Evolutionary conservation across 495 filamentous ascomycete genomes (phyloP), one percentile per base, ranked within the genome.

Genomic region (Podospora bellae-mahoneyi): DNA sequence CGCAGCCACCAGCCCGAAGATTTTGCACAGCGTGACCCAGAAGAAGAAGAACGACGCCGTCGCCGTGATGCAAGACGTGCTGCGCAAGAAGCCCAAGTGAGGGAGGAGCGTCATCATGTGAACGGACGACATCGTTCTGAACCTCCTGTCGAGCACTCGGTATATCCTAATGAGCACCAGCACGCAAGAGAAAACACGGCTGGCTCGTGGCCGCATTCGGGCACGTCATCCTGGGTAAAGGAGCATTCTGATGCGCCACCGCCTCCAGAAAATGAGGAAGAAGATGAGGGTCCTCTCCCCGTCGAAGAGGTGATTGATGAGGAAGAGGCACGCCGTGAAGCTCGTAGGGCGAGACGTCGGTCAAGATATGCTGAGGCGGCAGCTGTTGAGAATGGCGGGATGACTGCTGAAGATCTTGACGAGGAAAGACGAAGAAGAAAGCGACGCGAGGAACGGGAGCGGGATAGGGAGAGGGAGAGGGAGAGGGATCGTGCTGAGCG

Each of bases 201-300:
- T 77, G 67, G 79, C 77, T 66, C 78, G 64, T 86, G 84, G 85
- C 84, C 84, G 5, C 84, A 85, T 67, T 84, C 82, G 48, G 84
- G 84, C 16, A 87, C 85, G 10, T 81, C 82, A 55, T 86, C 84
- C 4, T 87, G 85, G 85, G 85, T 86, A 13, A 85, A 85, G 73
- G 85, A 87, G n/a, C 84, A 86, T 70, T 84, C 83, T 1, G 85
- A 87, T 64, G 83, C 84, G 5, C 84, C 84, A 2, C 84, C 84
- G 4, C 84, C 84, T 23, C 83, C 83, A 1, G 78, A 78, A 5
- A 73, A 75, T 54, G 72, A 73, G 3, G 67, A 72, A 13, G 78
- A 75, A 6, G 76, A 58, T 9, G 61, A 56, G 9, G 62, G 26
- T 20, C 60, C 64, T 18, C 68, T 72, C 0, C 70, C 72, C 7